Evolutionary conservation across 1,284 basidiomycete species (phyloP).

Genomic region (Fomitopsis schrenkii): DNA sequence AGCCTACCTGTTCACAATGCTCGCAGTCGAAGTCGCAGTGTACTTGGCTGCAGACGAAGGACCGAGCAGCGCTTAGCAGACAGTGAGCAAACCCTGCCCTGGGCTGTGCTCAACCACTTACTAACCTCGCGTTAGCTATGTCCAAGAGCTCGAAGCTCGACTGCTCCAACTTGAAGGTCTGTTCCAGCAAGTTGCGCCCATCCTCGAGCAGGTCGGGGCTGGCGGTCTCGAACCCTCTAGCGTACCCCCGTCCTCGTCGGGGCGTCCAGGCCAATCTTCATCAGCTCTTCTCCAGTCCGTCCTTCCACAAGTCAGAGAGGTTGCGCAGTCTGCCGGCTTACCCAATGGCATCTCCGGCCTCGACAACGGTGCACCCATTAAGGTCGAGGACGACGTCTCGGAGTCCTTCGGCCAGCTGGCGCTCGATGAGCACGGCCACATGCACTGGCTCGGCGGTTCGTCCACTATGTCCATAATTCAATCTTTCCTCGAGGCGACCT

Average conservation of each 20-base stretch:
- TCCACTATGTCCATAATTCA: slow-evolving; percentile 90
- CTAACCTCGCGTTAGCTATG: slow-evolving; percentile 53
- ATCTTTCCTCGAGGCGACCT: slow-evolving; percentile 74
- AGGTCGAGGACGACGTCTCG: slow-evolving; percentile 66
- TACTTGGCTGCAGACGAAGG: slow-evolving; percentile 84
- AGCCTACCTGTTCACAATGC: slow-evolving; percentile 82
- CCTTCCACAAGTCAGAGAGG: slow-evolving; percentile 24
- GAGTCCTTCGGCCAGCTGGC: slow-evolving; percentile 84
- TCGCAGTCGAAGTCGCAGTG: slow-evolving; percentile 67
- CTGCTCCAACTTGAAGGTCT: slow-evolving; percentile 80
- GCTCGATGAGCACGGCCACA: slow-evolving; percentile 84
- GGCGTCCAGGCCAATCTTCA: slow-evolving; percentile 9
- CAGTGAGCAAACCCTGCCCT: slow-evolving; percentile 51
- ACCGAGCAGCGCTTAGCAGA: slow-evolving; percentile 78
- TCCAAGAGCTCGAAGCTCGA: slow-evolving; percentile 81
- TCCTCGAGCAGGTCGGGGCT: slow-evolving; percentile 61
- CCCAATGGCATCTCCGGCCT: slow-evolving; percentile 31
- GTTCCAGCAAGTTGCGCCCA: slow-evolving; percentile 73
- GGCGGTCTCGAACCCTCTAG: slow-evolving; percentile 34
- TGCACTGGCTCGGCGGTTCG: slow-evolving; percentile 89
- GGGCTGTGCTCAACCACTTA: slow-evolving; percentile 11
- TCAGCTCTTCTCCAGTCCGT: slow-evolving; percentile 23
- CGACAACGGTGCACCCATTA: slow-evolving; percentile 38
- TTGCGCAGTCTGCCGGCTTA: slow-evolving; percentile 22
- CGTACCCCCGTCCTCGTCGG: slow-evolving; percentile 23